Evolutionary conservation across 2,329 filamentous ascomycete species (phyloP).

Genomic region (Claviceps sp.): DNA sequence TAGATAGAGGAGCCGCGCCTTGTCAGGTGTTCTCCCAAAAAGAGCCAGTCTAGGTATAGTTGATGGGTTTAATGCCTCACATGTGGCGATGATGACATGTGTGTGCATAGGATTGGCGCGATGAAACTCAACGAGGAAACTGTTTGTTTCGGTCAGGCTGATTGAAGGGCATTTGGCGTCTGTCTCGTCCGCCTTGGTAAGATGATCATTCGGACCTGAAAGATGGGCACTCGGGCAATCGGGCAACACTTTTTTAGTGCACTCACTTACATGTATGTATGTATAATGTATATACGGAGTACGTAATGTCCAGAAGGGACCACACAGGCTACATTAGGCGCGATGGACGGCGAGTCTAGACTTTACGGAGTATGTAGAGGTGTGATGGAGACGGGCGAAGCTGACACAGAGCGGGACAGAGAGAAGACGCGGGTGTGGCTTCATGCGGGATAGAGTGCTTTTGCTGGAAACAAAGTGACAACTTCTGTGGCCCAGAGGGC

Average conservation of each 20-base stretch:
- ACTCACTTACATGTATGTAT: too few species aligned
- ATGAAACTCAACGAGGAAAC: slow-evolving; percentile 2
- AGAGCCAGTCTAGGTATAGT: not conserved
- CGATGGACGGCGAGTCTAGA: too few species aligned
- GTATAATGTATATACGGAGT: too few species aligned
- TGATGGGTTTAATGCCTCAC: slow-evolving; percentile 3
- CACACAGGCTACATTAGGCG: too few species aligned
- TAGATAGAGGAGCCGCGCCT: not conserved
- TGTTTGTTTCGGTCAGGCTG: not conserved
- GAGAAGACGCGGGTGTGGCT: not conserved
- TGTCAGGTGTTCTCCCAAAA: not conserved
- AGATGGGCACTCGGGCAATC: too few species aligned
- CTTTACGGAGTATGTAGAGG: too few species aligned
- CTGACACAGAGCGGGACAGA: not conserved
- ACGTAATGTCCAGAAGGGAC: too few species aligned
- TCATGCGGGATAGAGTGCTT: not conserved
- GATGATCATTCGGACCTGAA: too few species aligned
- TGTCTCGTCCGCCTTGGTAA: not conserved
- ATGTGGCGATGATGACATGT: slow-evolving; percentile 1
- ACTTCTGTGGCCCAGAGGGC: too few species aligned
- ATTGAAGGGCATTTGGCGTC: not conserved
- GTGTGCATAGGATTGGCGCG: not conserved
- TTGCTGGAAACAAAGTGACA: too few species aligned
- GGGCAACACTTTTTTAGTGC: too few species aligned
- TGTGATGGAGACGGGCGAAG: not conserved